A percentile compares a stretch with the other conserved stretches of the same genome.
phyloP scores from a whole-genome alignment of 164 flowering plant genomes.

The Chloranthus sessilifolius region DNA sequence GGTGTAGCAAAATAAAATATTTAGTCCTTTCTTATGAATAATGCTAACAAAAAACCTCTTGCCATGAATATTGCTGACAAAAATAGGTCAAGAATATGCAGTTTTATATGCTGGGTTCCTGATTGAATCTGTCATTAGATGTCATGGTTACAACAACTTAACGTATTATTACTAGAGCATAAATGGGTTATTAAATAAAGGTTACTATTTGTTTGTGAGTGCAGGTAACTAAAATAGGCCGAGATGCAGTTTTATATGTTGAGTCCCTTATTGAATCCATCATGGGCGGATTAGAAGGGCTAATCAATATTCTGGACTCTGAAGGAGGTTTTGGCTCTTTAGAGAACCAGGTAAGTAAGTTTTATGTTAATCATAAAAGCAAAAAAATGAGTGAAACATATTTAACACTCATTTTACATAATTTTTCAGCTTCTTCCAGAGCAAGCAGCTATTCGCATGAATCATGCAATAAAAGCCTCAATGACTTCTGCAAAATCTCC shows the following conservation, averaged over 20 bases:
- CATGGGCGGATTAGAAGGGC: conserved; percentile 98
- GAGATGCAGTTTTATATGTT: conserved; percentile 95
- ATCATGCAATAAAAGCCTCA: conserved; percentile 66
- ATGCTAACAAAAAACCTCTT: too few relatives aligned
- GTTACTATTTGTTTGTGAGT: not conserved
- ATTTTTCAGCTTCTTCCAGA: conserved; percentile 90
- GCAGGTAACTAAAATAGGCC: conserved; percentile 89
- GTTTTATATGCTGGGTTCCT: not conserved
- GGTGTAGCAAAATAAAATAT: too few relatives aligned
- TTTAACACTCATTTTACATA: conserved; percentile 18
- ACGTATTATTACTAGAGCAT: not conserved
- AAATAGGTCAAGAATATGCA: too few relatives aligned
- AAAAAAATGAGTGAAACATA: conserved; percentile 7
- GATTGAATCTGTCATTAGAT: not conserved
- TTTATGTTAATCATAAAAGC: conserved; percentile 1
- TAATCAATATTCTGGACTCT: conserved; percentile 93
- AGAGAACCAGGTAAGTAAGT: conserved; percentile 70
- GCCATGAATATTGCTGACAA: too few relatives aligned
- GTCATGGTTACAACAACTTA: not conserved
- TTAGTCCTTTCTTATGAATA: too few relatives aligned
- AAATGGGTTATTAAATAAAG: not conserved
- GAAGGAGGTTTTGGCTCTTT: conserved; percentile 98
- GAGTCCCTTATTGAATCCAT: conserved; percentile 96
- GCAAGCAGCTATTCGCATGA: conserved; percentile 86
- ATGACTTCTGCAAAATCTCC: conserved; percentile 64